A percentile compares a stretch with the other conserved stretches of the same genome.
These are phyloP conservation scores for Sugiyamaella valdiviana DNA, from an alignment of 805 yeast genomes.

Conservation along the genomic window DNA sequence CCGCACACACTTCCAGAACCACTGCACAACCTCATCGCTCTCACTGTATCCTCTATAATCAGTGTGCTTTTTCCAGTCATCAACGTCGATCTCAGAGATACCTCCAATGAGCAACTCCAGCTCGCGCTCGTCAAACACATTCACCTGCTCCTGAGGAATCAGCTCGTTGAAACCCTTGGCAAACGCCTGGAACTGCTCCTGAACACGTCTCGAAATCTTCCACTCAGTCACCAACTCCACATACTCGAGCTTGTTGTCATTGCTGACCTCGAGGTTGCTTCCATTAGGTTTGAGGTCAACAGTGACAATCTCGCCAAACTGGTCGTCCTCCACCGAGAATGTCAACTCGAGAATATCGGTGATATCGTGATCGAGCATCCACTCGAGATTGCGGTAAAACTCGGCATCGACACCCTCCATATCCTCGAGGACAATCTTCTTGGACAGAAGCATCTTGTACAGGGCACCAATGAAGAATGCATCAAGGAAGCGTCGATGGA, in stretches of 20 bases:
- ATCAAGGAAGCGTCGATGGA: conserved; percentile 95
- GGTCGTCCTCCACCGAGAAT: conserved; percentile 79
- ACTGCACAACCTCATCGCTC: conserved; percentile 90
- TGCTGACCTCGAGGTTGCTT: conserved; percentile 80
- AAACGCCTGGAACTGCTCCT: conserved; percentile 93
- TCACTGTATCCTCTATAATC: conserved; percentile 98
- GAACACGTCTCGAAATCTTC: conserved; percentile 89
- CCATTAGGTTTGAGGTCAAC: conserved; percentile 90
- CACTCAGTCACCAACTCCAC: conserved; percentile 93
- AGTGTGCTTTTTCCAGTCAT: conserved; percentile 98
- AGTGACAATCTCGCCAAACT: conserved; percentile 86
- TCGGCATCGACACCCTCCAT: conserved; percentile 99
- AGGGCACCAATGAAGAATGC: conserved; percentile 98
- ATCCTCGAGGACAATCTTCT: conserved; percentile 91
- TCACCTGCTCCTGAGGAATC: conserved; percentile 93
- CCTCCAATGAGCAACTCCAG: conserved; percentile 96
- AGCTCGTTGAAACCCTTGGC: conserved; percentile 96
- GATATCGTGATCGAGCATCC: conserved; percentile 94
- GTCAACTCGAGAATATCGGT: conserved; percentile 82
- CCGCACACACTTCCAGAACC: conserved; percentile 95
- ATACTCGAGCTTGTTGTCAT: conserved; percentile 91
- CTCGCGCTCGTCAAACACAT: conserved; percentile 97
- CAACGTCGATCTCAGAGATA: conserved; percentile 94
- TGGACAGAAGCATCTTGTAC: conserved; percentile 94
- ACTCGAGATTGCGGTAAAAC: conserved; percentile 85